Evolutionary conservation across 257 asterid genomes (phyloP), one percentile per base, ranked within the genome.

Genomic region (Echites panduratus): DNA sequence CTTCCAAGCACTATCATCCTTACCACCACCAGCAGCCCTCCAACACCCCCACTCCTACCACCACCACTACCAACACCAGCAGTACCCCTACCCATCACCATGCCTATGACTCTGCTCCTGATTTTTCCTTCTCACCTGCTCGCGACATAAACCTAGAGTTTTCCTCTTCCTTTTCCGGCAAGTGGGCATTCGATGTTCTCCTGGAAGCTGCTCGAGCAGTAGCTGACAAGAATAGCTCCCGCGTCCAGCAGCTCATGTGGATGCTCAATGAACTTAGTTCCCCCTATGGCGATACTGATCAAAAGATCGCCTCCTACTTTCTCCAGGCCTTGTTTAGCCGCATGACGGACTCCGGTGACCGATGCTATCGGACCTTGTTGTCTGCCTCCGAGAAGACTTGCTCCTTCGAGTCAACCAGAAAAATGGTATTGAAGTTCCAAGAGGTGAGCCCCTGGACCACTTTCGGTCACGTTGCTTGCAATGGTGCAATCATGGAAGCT

Each of bases 371-470:
- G 0, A 75, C 89, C 0, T 79, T 92, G 11, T 38, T 75, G 8
- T 79, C 90, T 0, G 97, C 98, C 0, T 79, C 97, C 1, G 96
- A 90, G 9, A 84, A 73, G 17, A 88, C 79, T 1, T 87, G 84
- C 56, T 90, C 99, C 0, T 95, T 95, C 79, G 98, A 95, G 11
- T 86, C 96, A 0, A 95, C 99, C 0, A 78, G 99, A 52, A 84
- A 84, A 57, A 83, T 75, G 83, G 87, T 88, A 27, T 80, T 95
- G 49, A 95, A 92, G 27, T 95, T 95, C 32, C 99, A 95, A 44
- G 98, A 95, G 54, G 98, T 90, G 4, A 89, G 96, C 75, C 99
- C 99, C 0, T 95, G 99, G 99, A 83, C 90, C 9, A 95, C 73
- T 32, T 95, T 90, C 53, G 99, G 99, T 0, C 99, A 95, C 70